A percentile compares a stretch with the other conserved stretches of the same genome.
These are phyloP conservation scores for Phytophthora agathidicida DNA, from an alignment of 352 stramenopile genomes.

Conservation along the genomic window DNA sequence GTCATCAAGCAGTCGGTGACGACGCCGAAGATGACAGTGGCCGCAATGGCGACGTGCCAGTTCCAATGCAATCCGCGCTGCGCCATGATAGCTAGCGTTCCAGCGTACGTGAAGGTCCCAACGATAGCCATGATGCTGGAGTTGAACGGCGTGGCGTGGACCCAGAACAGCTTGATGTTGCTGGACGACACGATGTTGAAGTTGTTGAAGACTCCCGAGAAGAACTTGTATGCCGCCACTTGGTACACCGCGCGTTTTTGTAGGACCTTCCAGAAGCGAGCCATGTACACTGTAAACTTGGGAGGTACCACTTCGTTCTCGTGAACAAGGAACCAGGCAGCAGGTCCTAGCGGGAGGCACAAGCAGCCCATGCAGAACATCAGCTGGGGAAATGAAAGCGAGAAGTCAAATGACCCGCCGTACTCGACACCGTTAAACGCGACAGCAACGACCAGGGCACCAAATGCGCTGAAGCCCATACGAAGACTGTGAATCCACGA, in stretches of 20 bases:
- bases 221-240: conserved; percentile 69
- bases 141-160: conserved; percentile 66
- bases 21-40: conserved; percentile 50
- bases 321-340: conserved; percentile 38
- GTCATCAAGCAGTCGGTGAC: conserved; percentile 54
- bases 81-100: conserved; percentile 48
- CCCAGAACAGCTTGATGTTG: conserved; percentile 62
- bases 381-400: conserved; percentile 53
- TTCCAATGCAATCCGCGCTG: conserved; percentile 61
- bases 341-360: conserved; percentile 38
- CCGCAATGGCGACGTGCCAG: conserved; percentile 52
- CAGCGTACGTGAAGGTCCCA: conserved; percentile 54
- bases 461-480: conserved; percentile 53
- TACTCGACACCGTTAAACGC: conserved; percentile 62
- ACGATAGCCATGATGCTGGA: conserved; percentile 58
- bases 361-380: conserved; percentile 53
- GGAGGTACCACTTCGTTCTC: conserved; percentile 24
- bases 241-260: conserved; percentile 70
- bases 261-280: conserved; percentile 55
- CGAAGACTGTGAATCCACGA: conserved; percentile 63
- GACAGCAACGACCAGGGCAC: conserved; percentile 48
- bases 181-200: conserved; percentile 65
- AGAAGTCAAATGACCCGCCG: conserved; percentile 58
- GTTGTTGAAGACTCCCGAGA: conserved; percentile 62
- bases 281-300: conserved; percentile 45